phyloP scores from a whole-genome alignment of 2,329 filamentous ascomycete genomes.

The Ascochyta koolunga region DNA sequence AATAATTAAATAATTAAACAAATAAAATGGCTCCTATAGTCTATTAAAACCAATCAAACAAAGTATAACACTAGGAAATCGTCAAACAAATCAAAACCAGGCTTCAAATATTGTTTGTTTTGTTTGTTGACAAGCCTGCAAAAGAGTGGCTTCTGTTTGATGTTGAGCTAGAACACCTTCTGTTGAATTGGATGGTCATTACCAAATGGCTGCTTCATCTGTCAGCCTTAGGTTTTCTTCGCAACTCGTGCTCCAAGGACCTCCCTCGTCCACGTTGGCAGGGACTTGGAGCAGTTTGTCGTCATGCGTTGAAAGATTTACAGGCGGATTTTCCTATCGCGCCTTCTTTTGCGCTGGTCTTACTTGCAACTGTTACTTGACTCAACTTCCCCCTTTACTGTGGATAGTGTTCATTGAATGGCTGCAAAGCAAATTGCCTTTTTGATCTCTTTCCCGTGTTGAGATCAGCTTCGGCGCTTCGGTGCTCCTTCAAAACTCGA shows the following conservation, averaged over 20 bases:
- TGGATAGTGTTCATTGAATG: not conserved
- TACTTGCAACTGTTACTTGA: not conserved
- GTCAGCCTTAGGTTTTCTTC: not conserved
- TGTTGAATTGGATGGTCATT: not conserved
- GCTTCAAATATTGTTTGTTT: too few relatives aligned
- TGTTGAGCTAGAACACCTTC: too few relatives aligned
- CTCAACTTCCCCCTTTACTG: not conserved
- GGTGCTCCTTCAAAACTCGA: conserved; percentile 4
- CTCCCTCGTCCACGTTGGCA: not conserved
- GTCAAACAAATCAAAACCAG: too few relatives aligned
- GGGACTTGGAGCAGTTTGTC: not conserved
- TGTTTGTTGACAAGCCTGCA: too few relatives aligned
- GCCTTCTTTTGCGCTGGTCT: not conserved
- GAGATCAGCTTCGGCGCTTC: conserved; percentile 9
- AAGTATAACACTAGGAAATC: too few relatives aligned
- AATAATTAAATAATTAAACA: too few relatives aligned
- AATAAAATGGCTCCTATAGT: too few relatives aligned
- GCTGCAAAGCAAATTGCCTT: not conserved
- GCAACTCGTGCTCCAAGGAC: not conserved
- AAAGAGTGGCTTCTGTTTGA: too few relatives aligned
- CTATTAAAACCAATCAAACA: too few relatives aligned
- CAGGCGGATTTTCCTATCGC: not conserved
- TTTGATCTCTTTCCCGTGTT: not conserved
- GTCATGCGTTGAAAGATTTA: not conserved
- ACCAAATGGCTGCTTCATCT: not conserved